Evolutionary conservation across 345 rosid species (phyloP), one percentile per base, ranked within the genome.

Genomic region (Eucalyptus sp.): DNA sequence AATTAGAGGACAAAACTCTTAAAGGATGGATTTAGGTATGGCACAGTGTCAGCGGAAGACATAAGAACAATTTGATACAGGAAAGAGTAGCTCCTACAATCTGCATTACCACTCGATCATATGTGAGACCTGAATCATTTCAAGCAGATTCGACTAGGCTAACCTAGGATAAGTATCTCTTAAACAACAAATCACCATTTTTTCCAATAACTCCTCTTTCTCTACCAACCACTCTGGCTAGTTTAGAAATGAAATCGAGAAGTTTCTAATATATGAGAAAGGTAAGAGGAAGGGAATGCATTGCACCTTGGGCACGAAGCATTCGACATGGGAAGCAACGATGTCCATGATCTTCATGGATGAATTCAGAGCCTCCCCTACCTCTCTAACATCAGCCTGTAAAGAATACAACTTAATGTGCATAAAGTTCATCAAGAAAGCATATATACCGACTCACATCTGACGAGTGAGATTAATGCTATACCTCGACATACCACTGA

Each of bases 171-270:
- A 90, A 90, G 54, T 93, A 89, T 56, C 94, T 90, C 89, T 88
- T 92, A 8, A 89, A 94, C 52, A 96, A 91, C 84, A 93, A 66
- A 88, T 91, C 91, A 84, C 96, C 95, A 31, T 96, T 94, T 89
- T 96, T 99, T 94, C 93, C 95, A 66, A 94, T 86, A 44, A 94
- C 91, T 37, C 93, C 92, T 90, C 89, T 96, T 92, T 97, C 98
- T 14, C 90, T 89, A 50, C 93, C 94, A 80, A 90, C 92, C 90
- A 95, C 94, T 90, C 93, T 94, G 25, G 97, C 98, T 87, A 97
- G 86, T 89, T 97, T 96, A 41, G 96, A 96, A n/a, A 95, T 62
- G 93, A 94, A 91, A 37, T 22, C 41, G 71, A 44, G 88, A 50
- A 50, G 52, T 14, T 49, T 27, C 58, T 16, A 48, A 22, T 33